Percentiles rank a stretch among this genome's conserved stretches.
These are phyloP conservation scores for Cymodocea nodosa DNA, from an alignment of 116 monocot species.

Conservation along the genomic window DNA sequence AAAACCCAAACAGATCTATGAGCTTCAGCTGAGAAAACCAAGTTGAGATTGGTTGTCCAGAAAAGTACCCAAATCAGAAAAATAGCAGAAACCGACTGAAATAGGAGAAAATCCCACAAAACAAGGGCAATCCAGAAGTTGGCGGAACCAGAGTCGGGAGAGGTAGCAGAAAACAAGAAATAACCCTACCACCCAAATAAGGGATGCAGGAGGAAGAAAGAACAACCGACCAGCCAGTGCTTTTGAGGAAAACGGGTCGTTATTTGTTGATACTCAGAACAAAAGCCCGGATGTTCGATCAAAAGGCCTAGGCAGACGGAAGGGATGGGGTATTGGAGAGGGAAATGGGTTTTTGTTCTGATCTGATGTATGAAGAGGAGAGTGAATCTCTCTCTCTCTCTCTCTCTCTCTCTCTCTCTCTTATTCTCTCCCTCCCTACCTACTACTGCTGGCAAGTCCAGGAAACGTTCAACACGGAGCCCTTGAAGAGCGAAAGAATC, in stretches of 20 bases:
- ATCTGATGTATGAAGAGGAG: conserved; percentile 15
- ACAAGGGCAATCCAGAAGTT: conserved; percentile 7
- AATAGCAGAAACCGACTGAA: not conserved
- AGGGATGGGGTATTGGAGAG: not conserved
- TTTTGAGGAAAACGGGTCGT: not conserved
- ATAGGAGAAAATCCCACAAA: not conserved
- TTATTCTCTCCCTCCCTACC: not conserved
- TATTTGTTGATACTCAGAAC: not conserved
- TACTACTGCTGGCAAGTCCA: too few species aligned
- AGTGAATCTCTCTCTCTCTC: conserved; percentile 9
- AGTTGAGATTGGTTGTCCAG: not conserved
- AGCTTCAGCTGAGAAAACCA: not conserved
- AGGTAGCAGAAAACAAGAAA: conserved; percentile 1
- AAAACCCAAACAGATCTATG: conserved; percentile 1
- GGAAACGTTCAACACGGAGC: not conserved
- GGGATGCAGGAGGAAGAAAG: conserved; percentile 4
- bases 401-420: conserved; percentile 6
- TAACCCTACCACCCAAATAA: conserved; percentile 6
- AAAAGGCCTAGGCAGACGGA: not conserved
- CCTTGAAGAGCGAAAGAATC: not conserved
- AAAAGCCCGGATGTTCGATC: not conserved
- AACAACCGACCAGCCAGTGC: not conserved
- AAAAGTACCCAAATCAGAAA: not conserved
- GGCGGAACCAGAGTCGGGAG: not conserved
- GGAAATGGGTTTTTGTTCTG: conserved; percentile 40